Evolutionary conservation across 257 asterid species (phyloP), one percentile per base, ranked within the genome.

Genomic region (Nicotiana tabacum): DNA sequence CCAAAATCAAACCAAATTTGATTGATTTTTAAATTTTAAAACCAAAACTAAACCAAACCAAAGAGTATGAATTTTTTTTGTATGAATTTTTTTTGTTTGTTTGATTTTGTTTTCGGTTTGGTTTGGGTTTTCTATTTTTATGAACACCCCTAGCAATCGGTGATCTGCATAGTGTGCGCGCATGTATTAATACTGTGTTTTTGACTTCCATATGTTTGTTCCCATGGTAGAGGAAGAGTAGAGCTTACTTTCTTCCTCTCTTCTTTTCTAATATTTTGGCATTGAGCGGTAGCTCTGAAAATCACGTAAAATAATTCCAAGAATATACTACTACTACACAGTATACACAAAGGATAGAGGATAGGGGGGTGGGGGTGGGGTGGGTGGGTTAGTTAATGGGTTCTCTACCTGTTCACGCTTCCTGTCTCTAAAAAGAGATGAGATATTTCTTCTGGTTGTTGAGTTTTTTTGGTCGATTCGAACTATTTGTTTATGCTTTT

Each of bases 351-450:
- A 5, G 24, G 48, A 66, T 48, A 66, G n/a, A 32, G 64, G 9
- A 33, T 6, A 4, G 64, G 9, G 6, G 46, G 21, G 51, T 33
- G 37, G 37, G 37, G 21, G 21, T 21, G 21, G 21, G 21, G 21
- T 21, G 21, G 21, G 21, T 21, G 21, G 21, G 21, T 21, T 21
- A 21, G 21, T 21, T 21, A 21, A 21, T 60, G 89, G 84, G 77
- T 87, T 84, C 80, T 84, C 88, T 82, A 77, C 69, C 78, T 76
- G 67, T 82, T 81, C 87, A 77, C 87, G 83, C 81, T 85, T 78
- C 83, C 89, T 83, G 67, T 80, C 79, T 80, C 88, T 86, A 33
- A 33, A 33, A 33, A 33, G 37, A 33, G 4, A 33, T 33, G 6
- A 33, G 37, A 33, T 33, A 33, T 33, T 33, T 33, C 37, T 33